Conservation (phyloP, 2,329 filamentous ascomycete genomes). For the Cladosporium sp. region DNA sequence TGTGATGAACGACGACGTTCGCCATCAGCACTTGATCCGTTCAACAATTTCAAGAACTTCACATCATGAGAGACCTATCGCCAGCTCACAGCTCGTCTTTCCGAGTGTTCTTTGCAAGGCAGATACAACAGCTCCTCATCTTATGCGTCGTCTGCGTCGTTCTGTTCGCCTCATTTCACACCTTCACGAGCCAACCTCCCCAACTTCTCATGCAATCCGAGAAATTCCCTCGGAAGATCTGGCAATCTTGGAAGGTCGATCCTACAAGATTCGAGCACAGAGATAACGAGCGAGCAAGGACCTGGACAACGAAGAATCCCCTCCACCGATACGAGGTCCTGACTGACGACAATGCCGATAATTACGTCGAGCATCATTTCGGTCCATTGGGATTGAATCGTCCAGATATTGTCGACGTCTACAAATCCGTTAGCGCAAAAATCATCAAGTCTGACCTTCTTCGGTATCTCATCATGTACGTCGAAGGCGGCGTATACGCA, state of each 20-base stretch:
- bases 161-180: conserved; percentile 13
- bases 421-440: conserved; percentile 55
- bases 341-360: conserved; percentile 63
- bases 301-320: conserved; percentile 65
- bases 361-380: conserved; percentile 65
- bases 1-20: not conserved
- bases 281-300: conserved; percentile 56
- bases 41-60: not conserved
- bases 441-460: conserved; percentile 66
- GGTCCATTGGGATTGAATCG: conserved; percentile 62
- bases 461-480: conserved; percentile 64
- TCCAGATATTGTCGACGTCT: conserved; percentile 62
- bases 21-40: not conserved
- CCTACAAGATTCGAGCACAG: conserved; percentile 63
- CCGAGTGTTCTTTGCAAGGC: not conserved
- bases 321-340: conserved; percentile 64
- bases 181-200: conserved; percentile 14
- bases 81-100: not conserved
- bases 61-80: not conserved
- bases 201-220: not conserved
- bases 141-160: conserved; percentile 22
- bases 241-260: conserved; percentile 72
- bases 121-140: not conserved
- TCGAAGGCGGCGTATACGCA: conserved; percentile 59
- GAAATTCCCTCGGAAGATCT: conserved; percentile 63